These are phyloP conservation scores for Torrubiella hemipterigena DNA, from an alignment of 2,329 filamentous ascomycete genomes.

Conservation along the genomic window DNA sequence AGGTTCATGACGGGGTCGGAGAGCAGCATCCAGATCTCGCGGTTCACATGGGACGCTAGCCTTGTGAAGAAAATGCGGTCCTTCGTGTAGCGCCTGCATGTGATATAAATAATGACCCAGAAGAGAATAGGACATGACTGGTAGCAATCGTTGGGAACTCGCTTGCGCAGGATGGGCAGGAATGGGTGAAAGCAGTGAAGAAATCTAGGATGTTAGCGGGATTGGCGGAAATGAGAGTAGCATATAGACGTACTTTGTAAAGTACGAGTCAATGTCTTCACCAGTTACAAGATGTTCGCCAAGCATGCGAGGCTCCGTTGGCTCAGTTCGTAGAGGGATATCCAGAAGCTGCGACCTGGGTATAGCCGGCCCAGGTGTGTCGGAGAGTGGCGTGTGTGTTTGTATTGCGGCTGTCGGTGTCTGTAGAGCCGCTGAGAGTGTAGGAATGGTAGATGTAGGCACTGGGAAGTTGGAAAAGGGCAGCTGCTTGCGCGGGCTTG, in stretches of 20 bases:
- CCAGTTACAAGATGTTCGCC: constrained; percentile 35
- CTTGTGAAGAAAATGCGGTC: constrained; percentile 28
- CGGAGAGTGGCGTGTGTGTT: constrained; percentile 13
- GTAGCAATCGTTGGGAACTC: constrained; percentile 39
- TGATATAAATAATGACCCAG: constrained; percentile 40
- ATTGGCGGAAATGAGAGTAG: neutral
- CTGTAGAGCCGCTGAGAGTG: neutral
- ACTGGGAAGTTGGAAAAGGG: constrained; percentile 7
- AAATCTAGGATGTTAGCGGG: constrained; percentile 24
- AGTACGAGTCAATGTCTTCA: constrained; percentile 43
- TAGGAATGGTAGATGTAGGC: too few species aligned
- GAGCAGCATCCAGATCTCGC: constrained; percentile 32
- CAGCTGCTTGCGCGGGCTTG: constrained; percentile 15
- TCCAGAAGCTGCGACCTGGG: constrained; percentile 8
- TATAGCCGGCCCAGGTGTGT: constrained; percentile 13
- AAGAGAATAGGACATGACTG: constrained; percentile 35
- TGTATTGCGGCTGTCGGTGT: constrained; percentile 5
- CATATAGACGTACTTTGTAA: constrained; percentile 30
- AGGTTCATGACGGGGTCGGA: constrained; percentile 30
- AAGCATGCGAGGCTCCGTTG: constrained; percentile 29
- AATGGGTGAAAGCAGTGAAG: constrained; percentile 40
- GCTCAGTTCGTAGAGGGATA: constrained; percentile 12
- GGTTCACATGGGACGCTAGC: constrained; percentile 32
- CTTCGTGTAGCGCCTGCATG: constrained; percentile 35
- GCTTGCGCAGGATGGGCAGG: constrained; percentile 36